These are phyloP conservation scores for Cercospora zeina DNA, from an alignment of 2,329 filamentous ascomycete species.

Conservation along the genomic window DNA sequence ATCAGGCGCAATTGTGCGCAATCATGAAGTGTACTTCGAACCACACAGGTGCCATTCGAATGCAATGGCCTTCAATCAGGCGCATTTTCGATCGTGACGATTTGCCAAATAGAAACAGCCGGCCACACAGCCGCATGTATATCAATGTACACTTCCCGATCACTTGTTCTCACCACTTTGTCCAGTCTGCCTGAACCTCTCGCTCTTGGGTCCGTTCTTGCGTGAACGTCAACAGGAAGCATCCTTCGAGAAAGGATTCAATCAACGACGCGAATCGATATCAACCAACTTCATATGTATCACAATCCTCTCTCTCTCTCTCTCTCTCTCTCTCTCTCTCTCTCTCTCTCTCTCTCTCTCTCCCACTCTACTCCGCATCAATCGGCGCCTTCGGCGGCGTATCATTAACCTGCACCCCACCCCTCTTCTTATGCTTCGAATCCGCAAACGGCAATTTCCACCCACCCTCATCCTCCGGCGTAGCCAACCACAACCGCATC, in stretches of 20 bases:
- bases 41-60: neutral
- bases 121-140: neutral
- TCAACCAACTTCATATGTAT: neutral
- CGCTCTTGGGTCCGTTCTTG: neutral
- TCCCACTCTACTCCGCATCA: slow-evolving; percentile 66
- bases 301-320: neutral
- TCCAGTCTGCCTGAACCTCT: neutral
- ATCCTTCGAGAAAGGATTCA: neutral
- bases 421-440: slow-evolving; percentile 78
- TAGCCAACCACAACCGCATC: slow-evolving; percentile 81
- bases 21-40: neutral
- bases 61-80: neutral
- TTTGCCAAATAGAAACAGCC: neutral
- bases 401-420: slow-evolving; percentile 84
- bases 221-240: neutral
- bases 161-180: neutral
- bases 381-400: slow-evolving; percentile 71
- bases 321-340: slow-evolving; percentile 29
- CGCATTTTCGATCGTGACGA: neutral
- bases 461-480: slow-evolving; percentile 77
- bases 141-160: neutral
- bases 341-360: slow-evolving; percentile 39
- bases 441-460: slow-evolving; percentile 84
- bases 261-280: neutral
- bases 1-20: neutral